Evolutionary conservation across 352 stramenopile genomes (phyloP).

Genomic region (Phytopythium montanum): DNA sequence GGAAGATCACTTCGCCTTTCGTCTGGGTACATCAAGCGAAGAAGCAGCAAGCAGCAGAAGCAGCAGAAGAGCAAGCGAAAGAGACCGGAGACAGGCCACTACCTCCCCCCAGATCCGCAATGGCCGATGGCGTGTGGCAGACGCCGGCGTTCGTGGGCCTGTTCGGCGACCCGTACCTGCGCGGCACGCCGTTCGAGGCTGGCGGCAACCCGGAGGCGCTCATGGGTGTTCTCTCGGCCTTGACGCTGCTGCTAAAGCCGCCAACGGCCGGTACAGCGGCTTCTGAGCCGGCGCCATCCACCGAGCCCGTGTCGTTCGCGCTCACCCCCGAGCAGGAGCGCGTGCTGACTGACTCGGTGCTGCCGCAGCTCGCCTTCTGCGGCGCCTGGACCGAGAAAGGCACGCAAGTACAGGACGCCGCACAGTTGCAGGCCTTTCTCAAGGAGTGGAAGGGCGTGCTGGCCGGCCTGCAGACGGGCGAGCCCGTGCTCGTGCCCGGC

Average conservation of each 20-base stretch:
- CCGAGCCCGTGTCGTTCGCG: constrained; percentile 43
- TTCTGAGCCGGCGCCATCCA: not conserved
- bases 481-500: constrained; percentile 63
- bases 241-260: constrained; percentile 37
- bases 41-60: not conserved
- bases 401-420: constrained; percentile 52
- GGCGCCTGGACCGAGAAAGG: constrained; percentile 52
- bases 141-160: constrained; percentile 63
- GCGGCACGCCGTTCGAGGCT: constrained; percentile 71
- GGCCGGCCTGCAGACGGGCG: constrained; percentile 25
- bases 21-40: not conserved
- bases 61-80: not conserved
- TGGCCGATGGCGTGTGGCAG: constrained; percentile 52
- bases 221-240: constrained; percentile 35
- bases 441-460: constrained; percentile 68
- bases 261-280: constrained; percentile 1
- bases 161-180: constrained; percentile 79
- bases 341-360: constrained; percentile 40
- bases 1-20: constrained; percentile 1
- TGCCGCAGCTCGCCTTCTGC: constrained; percentile 55
- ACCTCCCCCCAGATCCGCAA: not conserved
- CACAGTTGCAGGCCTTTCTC: constrained; percentile 64
- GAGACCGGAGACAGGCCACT: constrained; percentile 1
- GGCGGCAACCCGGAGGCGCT: constrained; percentile 68
- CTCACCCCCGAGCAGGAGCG: constrained; percentile 44